These are phyloP conservation scores for Tetrapisispora pingtungensis DNA, from an alignment of 805 yeast species.

Conservation along the genomic window DNA sequence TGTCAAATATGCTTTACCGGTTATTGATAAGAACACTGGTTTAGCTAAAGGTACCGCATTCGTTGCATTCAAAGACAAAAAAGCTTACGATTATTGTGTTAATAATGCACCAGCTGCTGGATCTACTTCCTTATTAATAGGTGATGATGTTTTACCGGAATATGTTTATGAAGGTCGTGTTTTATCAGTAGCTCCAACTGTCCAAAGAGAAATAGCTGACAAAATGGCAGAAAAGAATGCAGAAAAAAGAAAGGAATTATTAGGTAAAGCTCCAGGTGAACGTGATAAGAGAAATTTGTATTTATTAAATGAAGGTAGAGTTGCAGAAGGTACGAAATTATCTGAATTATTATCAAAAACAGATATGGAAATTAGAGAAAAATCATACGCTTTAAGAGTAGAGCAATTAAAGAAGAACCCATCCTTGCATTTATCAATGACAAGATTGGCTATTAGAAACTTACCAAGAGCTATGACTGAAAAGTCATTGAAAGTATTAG, in stretches of 20 bases:
- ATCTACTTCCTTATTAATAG: conserved; percentile 56
- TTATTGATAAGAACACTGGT: conserved; percentile 74
- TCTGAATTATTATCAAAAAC: conserved; percentile 57
- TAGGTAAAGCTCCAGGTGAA: conserved; percentile 73
- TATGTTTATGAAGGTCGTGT: conserved; percentile 92
- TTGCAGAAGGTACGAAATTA: conserved; percentile 67
- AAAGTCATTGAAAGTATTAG: conserved; percentile 80
- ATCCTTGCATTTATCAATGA: conserved; percentile 80
- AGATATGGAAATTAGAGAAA: conserved; percentile 81
- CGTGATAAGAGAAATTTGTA: conserved; percentile 79
- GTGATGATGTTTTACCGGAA: conserved; percentile 84
- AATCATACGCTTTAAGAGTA: conserved; percentile 75
- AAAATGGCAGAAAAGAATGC: conserved; percentile 65
- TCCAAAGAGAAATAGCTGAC: conserved; percentile 75
- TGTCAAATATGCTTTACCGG: conserved; percentile 88
- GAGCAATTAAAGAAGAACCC: conserved; percentile 89
- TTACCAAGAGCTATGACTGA: conserved; percentile 87
- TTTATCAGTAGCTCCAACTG: conserved; percentile 72
- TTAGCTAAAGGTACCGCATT: conserved; percentile 91
- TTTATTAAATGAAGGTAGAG: conserved; percentile 88
- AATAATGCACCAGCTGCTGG: conserved; percentile 69
- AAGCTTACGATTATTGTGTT: conserved; percentile 58
- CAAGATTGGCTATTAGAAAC: conserved; percentile 90
- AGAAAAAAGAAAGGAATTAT: conserved; percentile 55
- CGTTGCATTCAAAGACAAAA: conserved; percentile 65